Base-by-base conservation (phyloP, 495 filamentous ascomycete species). In the Penicillium antarcticum region DNA sequence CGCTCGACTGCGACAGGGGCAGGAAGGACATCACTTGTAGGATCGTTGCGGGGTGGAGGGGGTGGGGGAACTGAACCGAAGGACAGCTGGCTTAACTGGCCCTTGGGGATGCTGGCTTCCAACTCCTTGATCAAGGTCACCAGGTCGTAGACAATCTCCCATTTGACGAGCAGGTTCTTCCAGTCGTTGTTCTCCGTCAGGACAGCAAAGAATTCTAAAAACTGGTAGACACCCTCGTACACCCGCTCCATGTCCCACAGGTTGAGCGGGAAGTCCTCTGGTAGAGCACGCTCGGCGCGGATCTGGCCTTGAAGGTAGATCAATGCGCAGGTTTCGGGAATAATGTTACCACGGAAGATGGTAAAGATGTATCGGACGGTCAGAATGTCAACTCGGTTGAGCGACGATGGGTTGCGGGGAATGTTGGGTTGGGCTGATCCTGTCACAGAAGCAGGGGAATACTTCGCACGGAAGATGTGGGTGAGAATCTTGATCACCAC, bases 211-310 rank as follows among this genome's bases (percentile, higher is more conserved):
- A 96, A 92, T 55, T 97, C 91, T 6, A 97, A 79, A 66, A 92
- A 95, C 64, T 96, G 91, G 45, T 91, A 90, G 11, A 96, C 83
- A 13, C 91, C 92, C 60, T 97, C 84, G 57, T 87, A 87, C 38
- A 87, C 91, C 14, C 92, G 83, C 63, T 97, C 92, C 85, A 97
- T 94, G 61, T 97, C 92, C 92, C 92, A 97, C 26, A 92, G 80
- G 57, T 97, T 94, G 35, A 96, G 83, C 4, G 92, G 92, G 61
- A 96, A 97, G 65, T 95, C 91, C 53, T 88, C 83, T 0, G 86
- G 82, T 16, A 81, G 68, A 7, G 82, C 83, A 45, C 74, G 68
- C 37, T 79, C 80, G n/a, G 74, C 74, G 18, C 88, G 84, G 45
- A 96, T 94, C 57, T 95, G 85, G n/a, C 87, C 87, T 71, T 97